These are phyloP conservation scores for Tuctoria greenei DNA, from an alignment of 176 grass and related monocot species.

Conservation along the genomic window DNA sequence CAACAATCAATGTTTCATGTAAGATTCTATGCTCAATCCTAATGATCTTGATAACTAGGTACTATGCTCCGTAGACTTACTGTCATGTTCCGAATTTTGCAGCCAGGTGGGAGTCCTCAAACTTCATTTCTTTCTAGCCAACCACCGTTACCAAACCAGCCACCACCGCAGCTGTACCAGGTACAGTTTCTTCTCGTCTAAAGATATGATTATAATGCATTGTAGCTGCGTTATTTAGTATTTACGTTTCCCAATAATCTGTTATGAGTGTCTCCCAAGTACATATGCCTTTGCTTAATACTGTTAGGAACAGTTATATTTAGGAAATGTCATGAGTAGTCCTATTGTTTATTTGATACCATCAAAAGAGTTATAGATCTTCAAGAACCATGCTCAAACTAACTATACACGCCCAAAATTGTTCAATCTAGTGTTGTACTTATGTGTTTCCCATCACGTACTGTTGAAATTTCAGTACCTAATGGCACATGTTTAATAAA, in stretches of 20 bases:
- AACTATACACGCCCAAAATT: constrained; percentile 1
- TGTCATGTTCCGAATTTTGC: constrained; percentile 38
- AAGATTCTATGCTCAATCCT: constrained; percentile 45
- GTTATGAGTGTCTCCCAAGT: constrained; percentile 3
- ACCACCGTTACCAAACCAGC: constrained; percentile 66
- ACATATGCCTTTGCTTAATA: background rate
- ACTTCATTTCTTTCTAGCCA: constrained; percentile 69
- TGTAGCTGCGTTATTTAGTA: constrained; percentile 5
- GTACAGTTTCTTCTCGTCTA: constrained; percentile 21
- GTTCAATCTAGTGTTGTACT: background rate
- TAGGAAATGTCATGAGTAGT: constrained; percentile 11
- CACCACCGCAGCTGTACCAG: constrained; percentile 79
- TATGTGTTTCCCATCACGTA: background rate
- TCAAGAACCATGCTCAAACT: constrained; percentile 1
- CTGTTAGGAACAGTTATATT: constrained; percentile 17
- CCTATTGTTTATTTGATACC: constrained; percentile 14
- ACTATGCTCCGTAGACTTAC: constrained; percentile 29
- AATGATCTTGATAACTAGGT: constrained; percentile 5
- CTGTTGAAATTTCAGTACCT: constrained; percentile 1
- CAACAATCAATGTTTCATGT: constrained; percentile 73
- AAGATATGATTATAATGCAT: background rate
- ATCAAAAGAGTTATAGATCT: constrained; percentile 6
- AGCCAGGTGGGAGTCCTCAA: constrained; percentile 65
- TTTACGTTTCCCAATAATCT: background rate
- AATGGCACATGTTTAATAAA: background rate